Evolutionary conservation across 495 filamentous ascomycete species (phyloP), one percentile per base, ranked within the genome.

Genomic region (Glonium stellatum): DNA sequence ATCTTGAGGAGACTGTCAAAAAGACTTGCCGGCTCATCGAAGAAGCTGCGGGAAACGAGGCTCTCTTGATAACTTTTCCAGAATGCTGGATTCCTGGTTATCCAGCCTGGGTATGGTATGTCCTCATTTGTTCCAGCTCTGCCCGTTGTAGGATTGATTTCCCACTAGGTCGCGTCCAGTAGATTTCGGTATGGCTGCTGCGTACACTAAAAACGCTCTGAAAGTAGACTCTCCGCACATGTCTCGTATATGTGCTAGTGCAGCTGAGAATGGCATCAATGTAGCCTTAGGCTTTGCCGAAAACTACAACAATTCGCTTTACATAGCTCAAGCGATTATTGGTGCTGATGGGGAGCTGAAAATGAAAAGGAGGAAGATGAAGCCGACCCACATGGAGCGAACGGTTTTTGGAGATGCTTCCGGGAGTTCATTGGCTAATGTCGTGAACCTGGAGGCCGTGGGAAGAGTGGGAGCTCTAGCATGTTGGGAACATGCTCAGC

Each of bases 371-470:
- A 69, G 79, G 10, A 85, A 85, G 72, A 71, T 84, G 48, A 85
- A 87, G 67, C 73, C 81, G 0, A 85, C 82, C 23, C 82, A 85
- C 58, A 79, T 84, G 75, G 83, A 87, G 66, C 76, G 82, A 5
- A 82, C 81, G 0, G 70, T 85, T 35, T 85, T 80, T 52, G 82
- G 83, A 0, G 82, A 87, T 63, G 75, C 73, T 0, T 72, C 68
- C 0, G 80, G 76, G 0, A 71, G 76, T 22, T 73, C 69, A 55
- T 53, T 80, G 9, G 35, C 47, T 0, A 73, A 68, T 50, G 82
- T 84, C 0, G 76, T 64, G 0, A 72, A 80, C 23, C 65, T 75
- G 2, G 64, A 76, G 6, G 63, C 77, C 10, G 6, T 31, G 6
- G 74, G 69, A 11, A 74, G 75, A 39, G 73, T 83, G 18, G 81